Conservation (phyloP, 2,329 filamentous ascomycete genomes). For the Neophaeococcomyces aloes region DNA sequence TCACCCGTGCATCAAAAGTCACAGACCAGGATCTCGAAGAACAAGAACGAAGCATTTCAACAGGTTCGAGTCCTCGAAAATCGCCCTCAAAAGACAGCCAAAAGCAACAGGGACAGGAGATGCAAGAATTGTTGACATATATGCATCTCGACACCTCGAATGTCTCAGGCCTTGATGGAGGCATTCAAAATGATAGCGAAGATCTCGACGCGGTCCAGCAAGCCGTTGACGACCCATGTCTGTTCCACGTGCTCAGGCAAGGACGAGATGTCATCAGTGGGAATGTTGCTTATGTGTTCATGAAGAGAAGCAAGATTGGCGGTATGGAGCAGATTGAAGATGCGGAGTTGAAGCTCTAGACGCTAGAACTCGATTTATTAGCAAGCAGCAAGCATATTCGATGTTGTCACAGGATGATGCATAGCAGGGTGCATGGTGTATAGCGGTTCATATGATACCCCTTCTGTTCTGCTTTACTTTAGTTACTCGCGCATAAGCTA, state of each 20-base stretch:
- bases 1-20: slow-evolving; percentile 7
- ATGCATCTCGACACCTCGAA: slow-evolving; percentile 32
- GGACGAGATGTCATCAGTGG: slow-evolving; percentile 14
- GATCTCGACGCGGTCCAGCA: slow-evolving; percentile 5
- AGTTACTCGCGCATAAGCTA: too few species aligned
- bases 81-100: slow-evolving; percentile 18
- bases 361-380: too few species aligned
- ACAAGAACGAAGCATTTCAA: slow-evolving; percentile 1
- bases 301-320: slow-evolving; percentile 10
- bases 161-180: slow-evolving; percentile 14
- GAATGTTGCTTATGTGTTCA: slow-evolving; percentile 19
- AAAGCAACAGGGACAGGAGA: slow-evolving; percentile 29
- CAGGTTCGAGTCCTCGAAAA: slow-evolving; percentile 5
- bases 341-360: too few species aligned
- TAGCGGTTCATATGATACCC: too few species aligned
- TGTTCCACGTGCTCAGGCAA: slow-evolving; percentile 17
- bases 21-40: slow-evolving; percentile 6
- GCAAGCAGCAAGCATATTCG: too few species aligned
- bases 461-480: too few species aligned
- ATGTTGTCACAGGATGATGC: too few species aligned
- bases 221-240: slow-evolving; percentile 16
- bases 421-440: too few species aligned
- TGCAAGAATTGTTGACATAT: slow-evolving; percentile 35
- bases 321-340: not conserved
- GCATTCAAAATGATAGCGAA: slow-evolving; percentile 1